A percentile compares a stretch with the other conserved stretches of the same genome.
Evolutionary conservation across 768 basidiomycete genomes (phyloP).

Genomic region (Leccinum subgranulosum): DNA sequence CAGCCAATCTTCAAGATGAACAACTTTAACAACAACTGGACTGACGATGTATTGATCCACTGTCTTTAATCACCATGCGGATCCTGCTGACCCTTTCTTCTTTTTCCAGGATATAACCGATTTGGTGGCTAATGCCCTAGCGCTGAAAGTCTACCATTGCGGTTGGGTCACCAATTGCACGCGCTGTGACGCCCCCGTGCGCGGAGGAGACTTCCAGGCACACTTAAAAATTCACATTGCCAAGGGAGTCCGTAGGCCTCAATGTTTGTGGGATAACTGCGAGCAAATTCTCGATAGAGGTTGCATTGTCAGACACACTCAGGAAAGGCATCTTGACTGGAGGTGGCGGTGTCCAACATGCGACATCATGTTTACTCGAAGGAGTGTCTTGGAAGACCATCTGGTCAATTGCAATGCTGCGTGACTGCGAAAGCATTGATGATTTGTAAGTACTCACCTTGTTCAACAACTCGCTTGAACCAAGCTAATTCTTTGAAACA

Average conservation of each 20-base stretch:
- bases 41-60: constrained; percentile 7
- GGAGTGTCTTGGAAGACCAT: constrained; percentile 16
- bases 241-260: neutral
- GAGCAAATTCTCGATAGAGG: constrained; percentile 8
- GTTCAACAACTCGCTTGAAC: neutral
- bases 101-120: constrained; percentile 9
- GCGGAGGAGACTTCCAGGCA: constrained; percentile 11
- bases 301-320: constrained; percentile 18
- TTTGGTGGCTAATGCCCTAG: constrained; percentile 3
- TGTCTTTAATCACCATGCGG: neutral
- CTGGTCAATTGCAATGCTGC: constrained; percentile 1
- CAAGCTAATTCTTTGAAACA: neutral
- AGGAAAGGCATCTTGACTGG: constrained; percentile 21
- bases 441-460: constrained; percentile 1
- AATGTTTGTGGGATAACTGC: constrained; percentile 19
- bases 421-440: neutral
- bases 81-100: neutral
- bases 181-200: constrained; percentile 4
- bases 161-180: constrained; percentile 11
- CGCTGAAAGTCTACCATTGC: neutral
- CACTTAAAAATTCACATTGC: constrained; percentile 18
- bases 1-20: constrained; percentile 1
- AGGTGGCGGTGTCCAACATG: constrained; percentile 24
- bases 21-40: constrained; percentile 5
- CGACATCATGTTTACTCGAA: constrained; percentile 14